A percentile compares a stretch with the other conserved stretches of the same genome.
Evolutionary conservation across 495 filamentous ascomycete genomes (phyloP).

Genomic region (Aspergillus saccharolyticus): DNA sequence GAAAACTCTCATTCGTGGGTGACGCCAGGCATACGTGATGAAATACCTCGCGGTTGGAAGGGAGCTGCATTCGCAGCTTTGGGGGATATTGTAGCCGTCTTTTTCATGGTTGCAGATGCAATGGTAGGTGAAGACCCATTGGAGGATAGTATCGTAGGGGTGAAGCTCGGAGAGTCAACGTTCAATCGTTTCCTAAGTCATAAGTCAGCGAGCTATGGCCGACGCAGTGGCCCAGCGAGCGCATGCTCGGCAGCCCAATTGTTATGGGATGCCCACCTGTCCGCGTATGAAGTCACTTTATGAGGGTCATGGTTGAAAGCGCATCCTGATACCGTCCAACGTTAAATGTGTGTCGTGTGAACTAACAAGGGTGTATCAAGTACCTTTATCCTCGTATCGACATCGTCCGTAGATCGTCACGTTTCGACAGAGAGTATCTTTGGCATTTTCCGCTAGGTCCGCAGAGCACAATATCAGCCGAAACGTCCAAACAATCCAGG

Average conservation of each 20-base stretch:
- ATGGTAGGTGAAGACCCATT: conserved; percentile 37
- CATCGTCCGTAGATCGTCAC: conserved; percentile 92
- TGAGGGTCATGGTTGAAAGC: conserved; percentile 83
- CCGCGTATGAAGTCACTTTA: conserved; percentile 52
- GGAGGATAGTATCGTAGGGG: conserved; percentile 58
- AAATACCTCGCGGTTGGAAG: conserved; percentile 66
- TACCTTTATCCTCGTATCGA: conserved; percentile 80
- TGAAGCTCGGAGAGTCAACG: conserved; percentile 94
- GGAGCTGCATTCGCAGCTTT: conserved; percentile 85
- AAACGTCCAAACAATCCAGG: not conserved
- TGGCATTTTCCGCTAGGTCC: conserved; percentile 53
- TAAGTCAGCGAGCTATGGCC: conserved; percentile 13
- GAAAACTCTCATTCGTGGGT: not conserved
- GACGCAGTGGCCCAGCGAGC: not conserved
- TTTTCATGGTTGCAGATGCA: conserved; percentile 44
- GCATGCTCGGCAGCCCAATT: not conserved
- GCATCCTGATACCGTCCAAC: conserved; percentile 54
- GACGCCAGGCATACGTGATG: conserved; percentile 34
- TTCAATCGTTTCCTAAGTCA: conserved; percentile 76
- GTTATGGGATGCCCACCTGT: conserved; percentile 46
- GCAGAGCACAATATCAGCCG: conserved; percentile 10
- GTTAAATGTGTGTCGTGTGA: conserved; percentile 28
- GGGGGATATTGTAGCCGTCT: conserved; percentile 69
- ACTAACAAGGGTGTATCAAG: conserved; percentile 12
- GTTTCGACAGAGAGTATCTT: conserved; percentile 89